Base-by-base conservation (phyloP, 2,329 filamentous ascomycete species). In the Arachnopeziza araneosa region DNA sequence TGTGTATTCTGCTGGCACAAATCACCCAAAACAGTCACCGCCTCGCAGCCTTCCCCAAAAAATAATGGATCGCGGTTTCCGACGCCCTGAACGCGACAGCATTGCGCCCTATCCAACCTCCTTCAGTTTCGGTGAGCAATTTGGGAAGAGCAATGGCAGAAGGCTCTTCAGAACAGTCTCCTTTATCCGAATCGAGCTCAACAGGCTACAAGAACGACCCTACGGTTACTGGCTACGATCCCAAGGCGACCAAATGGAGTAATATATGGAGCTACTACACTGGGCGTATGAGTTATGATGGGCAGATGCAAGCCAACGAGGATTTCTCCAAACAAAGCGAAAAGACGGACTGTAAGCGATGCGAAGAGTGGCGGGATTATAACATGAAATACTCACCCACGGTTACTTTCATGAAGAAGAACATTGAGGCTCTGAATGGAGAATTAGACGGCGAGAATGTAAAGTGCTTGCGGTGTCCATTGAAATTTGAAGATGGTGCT, bases 251-350 rank as follows among this genome's bases (percentile, higher is more conserved):
- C 52, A 75, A 76, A 63, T 96, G 91, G 88, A 83, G 88, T 73
- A 96, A 90, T 78, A 89, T 92, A 79, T 97, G 96, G 81, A 84
- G 84, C 68, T 89, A 93, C 75, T 79, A 96, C 55, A 85, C 89
- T 19, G 89, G 90, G 59, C 79, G 82, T 69, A 86, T 95, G 77
- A 88, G 85, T 21, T 75, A 77, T 44, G 83, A 88, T 70, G 89
- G 90, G 56, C 77, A 82, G 64, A 84, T 88, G 71, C 83, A 89
- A 76, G 97, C 91, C 80, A 89, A 91, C 72, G 81, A 88, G 71
- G 86, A 85, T 73, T 85, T 86, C 65, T 92, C 96, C 78, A 79
- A 82, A 58, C 80, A 85, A 60, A 87, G 92, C 75, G 91, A 95
- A 77, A 83, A 83, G 63, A 78, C 80, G 30, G 92, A 97, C 80